Conservation (phyloP, 2,329 filamentous ascomycete genomes). For the Huntiella bhutanensis region DNA sequence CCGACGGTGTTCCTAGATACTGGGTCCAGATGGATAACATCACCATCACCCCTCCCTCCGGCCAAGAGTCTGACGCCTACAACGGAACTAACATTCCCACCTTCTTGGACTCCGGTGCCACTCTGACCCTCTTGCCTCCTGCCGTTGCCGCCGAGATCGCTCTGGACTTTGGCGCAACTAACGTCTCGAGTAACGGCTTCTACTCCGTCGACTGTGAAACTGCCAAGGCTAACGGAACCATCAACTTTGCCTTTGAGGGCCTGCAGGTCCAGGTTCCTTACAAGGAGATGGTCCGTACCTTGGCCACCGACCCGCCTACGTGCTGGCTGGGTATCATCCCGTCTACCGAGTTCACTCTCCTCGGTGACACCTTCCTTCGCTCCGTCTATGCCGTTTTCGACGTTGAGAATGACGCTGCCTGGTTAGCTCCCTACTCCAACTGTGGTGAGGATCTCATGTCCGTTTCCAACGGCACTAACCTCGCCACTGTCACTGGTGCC, state of each 20-base stretch:
- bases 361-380: conserved; percentile 35
- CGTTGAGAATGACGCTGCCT: conserved; percentile 27
- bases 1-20: conserved; percentile 33
- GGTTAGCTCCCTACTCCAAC: conserved; percentile 31
- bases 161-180: conserved; percentile 26
- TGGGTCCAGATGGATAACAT: conserved; percentile 31
- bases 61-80: conserved; percentile 17
- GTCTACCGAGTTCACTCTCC: conserved; percentile 27
- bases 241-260: conserved; percentile 31
- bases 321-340: conserved; percentile 33
- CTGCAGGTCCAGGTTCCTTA: conserved; percentile 31
- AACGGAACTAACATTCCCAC: conserved; percentile 28
- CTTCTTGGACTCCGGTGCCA: conserved; percentile 53
- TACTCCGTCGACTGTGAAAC: conserved; percentile 28
- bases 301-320: conserved; percentile 14
- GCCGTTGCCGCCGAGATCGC: conserved; percentile 31
- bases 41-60: conserved; percentile 21
- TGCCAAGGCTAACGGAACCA: conserved; percentile 21
- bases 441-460: conserved; percentile 21
- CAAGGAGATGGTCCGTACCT: conserved; percentile 22
- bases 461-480: conserved; percentile 7
- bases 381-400: conserved; percentile 36
- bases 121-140: conserved; percentile 46
- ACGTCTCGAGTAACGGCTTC: conserved; percentile 24
- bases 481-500: conserved; percentile 9